Evolutionary conservation across 768 basidiomycete genomes (phyloP).

Genomic region (Termitomyces sp.): DNA sequence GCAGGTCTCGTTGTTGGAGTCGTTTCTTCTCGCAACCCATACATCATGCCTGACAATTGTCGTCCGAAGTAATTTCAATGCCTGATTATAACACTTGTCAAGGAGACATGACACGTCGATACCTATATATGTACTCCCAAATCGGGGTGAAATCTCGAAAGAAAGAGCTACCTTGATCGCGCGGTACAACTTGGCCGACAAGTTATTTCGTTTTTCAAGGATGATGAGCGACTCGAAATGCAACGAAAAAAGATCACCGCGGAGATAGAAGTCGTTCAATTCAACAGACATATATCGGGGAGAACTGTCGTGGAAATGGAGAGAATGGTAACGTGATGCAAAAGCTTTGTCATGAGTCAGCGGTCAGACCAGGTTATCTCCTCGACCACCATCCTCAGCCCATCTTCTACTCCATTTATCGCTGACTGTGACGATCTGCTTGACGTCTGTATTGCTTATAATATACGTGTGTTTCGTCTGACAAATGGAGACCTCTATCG

Average conservation of each 20-base stretch:
- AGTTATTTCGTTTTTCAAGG: background rate
- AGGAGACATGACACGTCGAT: background rate
- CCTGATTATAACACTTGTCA: too few species aligned
- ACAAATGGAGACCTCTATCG: conserved; percentile 45
- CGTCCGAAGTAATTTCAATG: too few species aligned
- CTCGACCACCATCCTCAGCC: conserved; percentile 6
- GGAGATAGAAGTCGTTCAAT: conserved; percentile 3
- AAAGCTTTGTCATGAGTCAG: conserved; percentile 15
- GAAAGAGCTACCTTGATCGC: too few species aligned
- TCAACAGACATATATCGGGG: background rate
- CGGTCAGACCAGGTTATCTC: conserved; percentile 14
- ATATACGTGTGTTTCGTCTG: background rate
- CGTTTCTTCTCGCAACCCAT: too few species aligned
- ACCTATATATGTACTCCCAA: too few species aligned
- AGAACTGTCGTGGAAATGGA: conserved; percentile 7
- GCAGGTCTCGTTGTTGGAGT: background rate
- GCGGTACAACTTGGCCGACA: background rate
- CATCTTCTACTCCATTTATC: conserved; percentile 1
- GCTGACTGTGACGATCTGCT: conserved; percentile 4
- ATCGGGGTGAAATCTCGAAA: too few species aligned
- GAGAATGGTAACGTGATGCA: conserved; percentile 8
- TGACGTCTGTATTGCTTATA: background rate
- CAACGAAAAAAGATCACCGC: conserved; percentile 1
- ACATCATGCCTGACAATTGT: too few species aligned
- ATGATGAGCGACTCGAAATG: background rate